Base-by-base conservation (phyloP, 2,329 filamentous ascomycete species). In the Clarireedia homoeocarpa region DNA sequence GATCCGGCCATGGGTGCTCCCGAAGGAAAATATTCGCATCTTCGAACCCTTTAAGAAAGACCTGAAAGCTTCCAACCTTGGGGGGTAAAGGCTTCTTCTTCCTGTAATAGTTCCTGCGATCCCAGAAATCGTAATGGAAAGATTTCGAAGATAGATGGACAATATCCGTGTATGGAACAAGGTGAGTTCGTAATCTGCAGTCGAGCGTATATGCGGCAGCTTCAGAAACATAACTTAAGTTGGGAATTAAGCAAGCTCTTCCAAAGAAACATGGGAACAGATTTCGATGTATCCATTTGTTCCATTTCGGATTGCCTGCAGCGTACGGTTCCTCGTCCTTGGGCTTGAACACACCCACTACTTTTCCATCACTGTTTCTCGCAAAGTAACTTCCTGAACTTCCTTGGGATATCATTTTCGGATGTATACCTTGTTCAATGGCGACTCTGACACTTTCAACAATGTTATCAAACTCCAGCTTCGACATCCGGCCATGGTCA, bases 321-420 rank as follows among this genome's bases (percentile, higher is more conserved):
- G 94, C 94, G 69, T 96, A 99, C 0, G 94, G 94, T 71, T 99
- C 95, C 74, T 99, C 94, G 65, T 99, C 94, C 73, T 99, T 99
- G 44, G 94, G 94, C 71, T 99, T 99, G 75, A 99, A 99, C 4
- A 99, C 94, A 38, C 91, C 94, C 4, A 99, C 90, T 15, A 96
- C 89, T 74, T 95, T 96, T 51, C 94, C 94, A 56, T 92, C 86
- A 1, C 82, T 82, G 66, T 96, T 95, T 58, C 91, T 82, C 26
- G 94, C 94, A 78, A 99, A 99, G 74, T 99, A 99, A 71, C 91
- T 96, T 49, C 94, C 94, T 3, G 94, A 97, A 72, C 92, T 97
- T 40, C 94, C 94, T 71, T 99, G 94, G 0, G 91, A 86, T 63
- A 99, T 99, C 83, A 99, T 88, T 66, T 89, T 91, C 4, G 94